phyloP scores from a whole-genome alignment of 163 green algal species.

The Scenedesmus sp. region DNA sequence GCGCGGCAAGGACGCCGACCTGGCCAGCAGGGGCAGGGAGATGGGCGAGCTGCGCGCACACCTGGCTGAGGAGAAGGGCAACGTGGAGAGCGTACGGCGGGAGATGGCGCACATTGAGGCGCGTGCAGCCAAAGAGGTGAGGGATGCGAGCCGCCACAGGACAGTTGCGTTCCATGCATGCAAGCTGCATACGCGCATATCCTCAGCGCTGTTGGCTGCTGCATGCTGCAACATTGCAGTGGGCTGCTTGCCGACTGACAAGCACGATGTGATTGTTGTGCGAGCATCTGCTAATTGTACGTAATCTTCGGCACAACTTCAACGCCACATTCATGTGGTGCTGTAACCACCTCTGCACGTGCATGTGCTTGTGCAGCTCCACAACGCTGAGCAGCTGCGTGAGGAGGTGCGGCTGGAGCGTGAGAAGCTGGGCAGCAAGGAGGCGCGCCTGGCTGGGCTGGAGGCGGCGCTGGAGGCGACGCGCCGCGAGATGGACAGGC shows the following conservation, averaged over 20 bases:
- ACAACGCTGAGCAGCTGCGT: slow-evolving; percentile 31
- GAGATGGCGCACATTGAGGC: slow-evolving; percentile 41
- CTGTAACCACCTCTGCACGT: background rate
- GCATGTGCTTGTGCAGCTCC: slow-evolving; percentile 8
- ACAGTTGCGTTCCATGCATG: background rate
- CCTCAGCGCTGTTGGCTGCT: background rate
- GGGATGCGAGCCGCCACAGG: background rate
- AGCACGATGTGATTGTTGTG: background rate
- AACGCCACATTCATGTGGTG: background rate
- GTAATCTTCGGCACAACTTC: no score
- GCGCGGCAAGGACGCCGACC: slow-evolving; percentile 58
- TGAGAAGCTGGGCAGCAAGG: slow-evolving; percentile 27
- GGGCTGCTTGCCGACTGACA: background rate
- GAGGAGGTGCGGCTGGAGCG: slow-evolving; percentile 45
- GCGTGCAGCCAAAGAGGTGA: slow-evolving; percentile 32
- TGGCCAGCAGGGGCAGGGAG: slow-evolving; percentile 55
- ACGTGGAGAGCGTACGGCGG: slow-evolving; percentile 16
- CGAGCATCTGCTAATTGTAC: no score
- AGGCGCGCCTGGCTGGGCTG: slow-evolving; percentile 45
- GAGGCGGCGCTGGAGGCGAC: slow-evolving; percentile 49
- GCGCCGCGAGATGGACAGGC: slow-evolving; percentile 48
- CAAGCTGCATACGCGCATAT: background rate
- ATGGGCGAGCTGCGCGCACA: slow-evolving; percentile 55
- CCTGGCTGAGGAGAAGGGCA: slow-evolving; percentile 56
- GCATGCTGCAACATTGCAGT: background rate